phyloP scores from a whole-genome alignment of 225 moss, liverwort and hornwort genomes.

The Sphagnum contortum region DNA sequence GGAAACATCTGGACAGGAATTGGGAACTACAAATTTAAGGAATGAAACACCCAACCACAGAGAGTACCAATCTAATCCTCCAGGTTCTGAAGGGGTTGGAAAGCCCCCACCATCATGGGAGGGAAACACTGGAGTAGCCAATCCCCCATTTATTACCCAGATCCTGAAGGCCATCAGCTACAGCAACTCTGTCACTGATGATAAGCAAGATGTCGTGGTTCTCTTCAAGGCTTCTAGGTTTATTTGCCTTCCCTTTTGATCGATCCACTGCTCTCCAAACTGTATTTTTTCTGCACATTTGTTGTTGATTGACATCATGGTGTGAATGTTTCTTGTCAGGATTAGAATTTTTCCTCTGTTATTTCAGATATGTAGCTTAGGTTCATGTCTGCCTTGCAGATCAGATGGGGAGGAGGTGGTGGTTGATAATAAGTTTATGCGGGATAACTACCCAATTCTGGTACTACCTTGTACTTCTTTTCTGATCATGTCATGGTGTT shows the following conservation, averaged over 20 bases:
- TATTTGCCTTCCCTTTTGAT: neutral
- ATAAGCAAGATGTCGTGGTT: slow-evolving; percentile 50
- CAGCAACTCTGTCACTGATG: slow-evolving; percentile 40
- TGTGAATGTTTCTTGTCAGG: too few relatives aligned
- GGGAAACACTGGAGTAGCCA: slow-evolving; percentile 10
- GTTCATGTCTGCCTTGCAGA: slow-evolving; percentile 19
- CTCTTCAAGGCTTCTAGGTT: slow-evolving; percentile 50
- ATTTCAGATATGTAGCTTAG: too few relatives aligned
- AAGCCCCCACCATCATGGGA: slow-evolving; percentile 16
- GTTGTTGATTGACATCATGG: too few relatives aligned
- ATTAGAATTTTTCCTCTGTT: too few relatives aligned
- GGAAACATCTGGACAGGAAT: slow-evolving; percentile 17
- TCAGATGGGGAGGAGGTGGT: slow-evolving; percentile 83
- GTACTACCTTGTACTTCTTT: slow-evolving; percentile 18
- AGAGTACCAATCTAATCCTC: slow-evolving; percentile 31
- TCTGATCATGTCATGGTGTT: too few relatives aligned
- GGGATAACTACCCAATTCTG: slow-evolving; percentile 75
- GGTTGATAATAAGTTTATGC: slow-evolving; percentile 92
- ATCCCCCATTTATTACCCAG: slow-evolving; percentile 25
- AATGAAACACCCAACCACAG: slow-evolving; percentile 15
- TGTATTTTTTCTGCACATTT: too few relatives aligned
- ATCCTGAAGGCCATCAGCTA: slow-evolving; percentile 60
- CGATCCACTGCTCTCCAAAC: too few relatives aligned
- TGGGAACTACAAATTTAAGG: slow-evolving; percentile 13
- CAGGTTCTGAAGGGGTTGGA: slow-evolving; percentile 21